Conservation (phyloP, 2,329 filamentous ascomycete genomes). For the Penicillium sclerotiorum region DNA sequence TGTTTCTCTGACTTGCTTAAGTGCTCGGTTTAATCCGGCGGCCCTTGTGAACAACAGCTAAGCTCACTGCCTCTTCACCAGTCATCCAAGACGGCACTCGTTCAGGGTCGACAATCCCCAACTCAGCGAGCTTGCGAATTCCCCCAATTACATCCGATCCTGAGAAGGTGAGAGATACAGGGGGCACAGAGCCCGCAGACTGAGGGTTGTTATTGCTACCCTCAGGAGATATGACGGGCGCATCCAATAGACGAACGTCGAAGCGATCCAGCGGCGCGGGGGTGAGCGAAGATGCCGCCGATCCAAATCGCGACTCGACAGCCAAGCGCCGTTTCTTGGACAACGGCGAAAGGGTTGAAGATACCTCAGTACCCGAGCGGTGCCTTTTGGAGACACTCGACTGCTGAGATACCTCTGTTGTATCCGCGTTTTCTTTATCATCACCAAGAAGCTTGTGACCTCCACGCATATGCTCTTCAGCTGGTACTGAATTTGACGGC, state of each 20-base stretch:
- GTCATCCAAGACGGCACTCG: slow-evolving; percentile 90
- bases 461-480: slow-evolving; percentile 32
- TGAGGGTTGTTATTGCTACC: slow-evolving; percentile 13
- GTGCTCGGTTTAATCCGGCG: slow-evolving; percentile 24
- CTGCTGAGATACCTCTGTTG: neutral
- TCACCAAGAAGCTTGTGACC: slow-evolving; percentile 5
- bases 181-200: slow-evolving; percentile 6
- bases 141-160: slow-evolving; percentile 81
- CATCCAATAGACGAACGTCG: slow-evolving; percentile 54
- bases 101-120: slow-evolving; percentile 70
- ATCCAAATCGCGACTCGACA: slow-evolving; percentile 72
- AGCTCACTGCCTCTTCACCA: slow-evolving; percentile 78
- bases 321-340: slow-evolving; percentile 63
- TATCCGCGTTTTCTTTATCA: slow-evolving; percentile 18
- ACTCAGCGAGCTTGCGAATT: slow-evolving; percentile 74
- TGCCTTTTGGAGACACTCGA: slow-evolving; percentile 10
- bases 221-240: slow-evolving; percentile 28
- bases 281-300: slow-evolving; percentile 46
- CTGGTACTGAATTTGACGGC: slow-evolving; percentile 36
- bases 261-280: slow-evolving; percentile 49
- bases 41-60: slow-evolving; percentile 69
- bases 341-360: slow-evolving; percentile 18
- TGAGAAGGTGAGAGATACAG: slow-evolving; percentile 63
- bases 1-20: slow-evolving; percentile 9
- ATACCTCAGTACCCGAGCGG: slow-evolving; percentile 1